Conservation (phyloP, 768 basidiomycete genomes). For the Leucogyrophana mollusca region DNA sequence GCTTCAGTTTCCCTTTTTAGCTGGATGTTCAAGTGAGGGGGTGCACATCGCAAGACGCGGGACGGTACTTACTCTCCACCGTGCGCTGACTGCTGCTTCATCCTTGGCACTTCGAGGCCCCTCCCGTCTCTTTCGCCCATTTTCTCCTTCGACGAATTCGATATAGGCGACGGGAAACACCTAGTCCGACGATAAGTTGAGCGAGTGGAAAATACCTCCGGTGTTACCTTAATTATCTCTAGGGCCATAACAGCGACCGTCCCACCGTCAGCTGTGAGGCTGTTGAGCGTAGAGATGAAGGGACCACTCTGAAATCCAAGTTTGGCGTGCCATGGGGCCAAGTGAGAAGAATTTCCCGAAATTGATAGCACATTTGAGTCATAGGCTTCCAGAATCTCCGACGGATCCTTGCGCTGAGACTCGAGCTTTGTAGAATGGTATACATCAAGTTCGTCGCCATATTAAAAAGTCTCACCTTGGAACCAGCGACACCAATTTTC, state of each 20-base stretch:
- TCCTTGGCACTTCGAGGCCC: constrained; percentile 72
- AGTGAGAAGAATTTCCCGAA: constrained; percentile 81
- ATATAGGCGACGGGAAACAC: constrained; percentile 76
- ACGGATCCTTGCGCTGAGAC: constrained; percentile 70
- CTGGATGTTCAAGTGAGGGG: constrained; percentile 33
- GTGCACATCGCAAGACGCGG: not conserved
- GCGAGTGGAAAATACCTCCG: not conserved
- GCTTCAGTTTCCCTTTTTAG: constrained; percentile 56
- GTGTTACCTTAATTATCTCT: constrained; percentile 59
- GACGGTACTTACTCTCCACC: constrained; percentile 62
- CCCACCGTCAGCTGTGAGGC: constrained; percentile 82
- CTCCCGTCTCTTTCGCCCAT: constrained; percentile 48
- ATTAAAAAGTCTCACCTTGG: constrained; percentile 53
- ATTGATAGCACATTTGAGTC: constrained; percentile 63
- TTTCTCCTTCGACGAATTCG: constrained; percentile 54
- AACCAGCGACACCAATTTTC: constrained; percentile 80
- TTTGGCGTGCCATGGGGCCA: constrained; percentile 86
- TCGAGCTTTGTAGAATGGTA: constrained; percentile 47
- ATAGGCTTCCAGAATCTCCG: constrained; percentile 82
- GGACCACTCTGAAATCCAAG: constrained; percentile 73
- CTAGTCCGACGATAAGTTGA: constrained; percentile 33
- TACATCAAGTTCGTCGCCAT: not conserved
- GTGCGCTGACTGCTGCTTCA: constrained; percentile 54
- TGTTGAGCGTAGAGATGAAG: constrained; percentile 74
- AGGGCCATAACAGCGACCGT: constrained; percentile 72